Base-by-base conservation (phyloP, 2,329 filamentous ascomycete species). In the Trichoderma harzianum region DNA sequence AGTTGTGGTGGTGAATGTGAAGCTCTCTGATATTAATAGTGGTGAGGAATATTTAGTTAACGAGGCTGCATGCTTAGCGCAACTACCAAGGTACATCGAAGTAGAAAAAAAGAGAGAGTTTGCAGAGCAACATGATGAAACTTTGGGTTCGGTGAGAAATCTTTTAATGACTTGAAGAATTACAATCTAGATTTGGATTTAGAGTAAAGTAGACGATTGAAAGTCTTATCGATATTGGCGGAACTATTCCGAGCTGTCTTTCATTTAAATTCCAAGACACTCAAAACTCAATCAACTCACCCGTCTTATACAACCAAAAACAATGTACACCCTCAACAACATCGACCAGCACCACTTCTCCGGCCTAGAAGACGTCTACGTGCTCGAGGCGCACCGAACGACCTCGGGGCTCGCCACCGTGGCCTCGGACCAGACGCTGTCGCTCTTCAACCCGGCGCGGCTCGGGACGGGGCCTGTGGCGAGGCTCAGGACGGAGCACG, bases 351-450 rank as follows among this genome's bases (percentile, higher is more conserved):
- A 80, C 74, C 74, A 72, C 75, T 77, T 80, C 73, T 75, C 76
- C 32, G 73, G 72, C 63, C 51, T 67, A 3, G 51, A 72, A 10
- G 84, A 86, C 58, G 82, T 86, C 66, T 92, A 91, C 78, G 85
- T 91, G 39, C 86, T 90, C 64, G 85, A 89, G 72, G 82, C 92
- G 67, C 82, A 86, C 30, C 84, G 86, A n/a, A 82, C 87, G 5
- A 75, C 82, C 0, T 78, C 81, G 2, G 84, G 86, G 6, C 84
- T 92, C 53, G 89, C 88, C 2, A 86, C 88, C 18, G 91, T 92
- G 71, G 88, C 90, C 3, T 93, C 92, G 0, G 91, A 94, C 81
- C 89, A 93, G 80, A 86, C 84, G n/a, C 83, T 95, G 24, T 87
- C 88, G 32, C 81, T 93, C 21, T 87, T 94, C 74, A 86, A 92